Base-by-base conservation (phyloP, 176 grass and related monocot species). In the Zoysia japonica region DNA sequence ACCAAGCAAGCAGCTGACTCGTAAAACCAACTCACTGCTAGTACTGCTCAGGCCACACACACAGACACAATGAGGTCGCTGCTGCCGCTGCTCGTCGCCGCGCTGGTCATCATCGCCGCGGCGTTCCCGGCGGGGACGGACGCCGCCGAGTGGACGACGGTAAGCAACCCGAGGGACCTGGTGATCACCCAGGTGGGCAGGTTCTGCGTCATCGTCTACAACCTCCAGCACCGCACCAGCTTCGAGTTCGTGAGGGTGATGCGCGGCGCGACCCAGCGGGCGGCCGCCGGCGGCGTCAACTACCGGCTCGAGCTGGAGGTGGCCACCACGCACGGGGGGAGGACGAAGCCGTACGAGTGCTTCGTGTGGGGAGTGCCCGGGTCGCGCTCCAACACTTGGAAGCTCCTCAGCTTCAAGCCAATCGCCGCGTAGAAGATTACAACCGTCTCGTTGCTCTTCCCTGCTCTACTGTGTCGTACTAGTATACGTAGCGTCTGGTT, bases 181-280 rank as follows among this genome's bases (percentile, higher is more conserved):
- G 4, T 87, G 65, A 8, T 78, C 40, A 13, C 38, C 45, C 57
- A 82, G 79, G 74, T 77, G 7, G 85, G 41, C 5, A 44, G n/a
- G 19, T 87, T 87, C 73, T 43, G 66, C 63, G 73, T 87, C 11
- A 51, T 82, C 67, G 48, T 82, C 15, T 76, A 78, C 57, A 20
- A 53, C 72, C 15, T 37, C 28, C 35, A 55, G 48, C 20, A 65
- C 20, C 2, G 48, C 15, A 11, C 47, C 5, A 55, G 2, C 9
- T n/a, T 35, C 41, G 19, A 12, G 85, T 20, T 77, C 16, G 16
- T 82, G 28, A 56, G 7, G 57, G 79, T 82, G 57, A 56, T 65
- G 55, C 10, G 79, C 73, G 78, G 85, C 66, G 85, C 70, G 48
- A 82, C 48, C 19, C 20, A 15, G 79, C 73, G 72, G 11, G 71